Base-by-base conservation (phyloP, 306 rosid species). In the Datisca glomerata region DNA sequence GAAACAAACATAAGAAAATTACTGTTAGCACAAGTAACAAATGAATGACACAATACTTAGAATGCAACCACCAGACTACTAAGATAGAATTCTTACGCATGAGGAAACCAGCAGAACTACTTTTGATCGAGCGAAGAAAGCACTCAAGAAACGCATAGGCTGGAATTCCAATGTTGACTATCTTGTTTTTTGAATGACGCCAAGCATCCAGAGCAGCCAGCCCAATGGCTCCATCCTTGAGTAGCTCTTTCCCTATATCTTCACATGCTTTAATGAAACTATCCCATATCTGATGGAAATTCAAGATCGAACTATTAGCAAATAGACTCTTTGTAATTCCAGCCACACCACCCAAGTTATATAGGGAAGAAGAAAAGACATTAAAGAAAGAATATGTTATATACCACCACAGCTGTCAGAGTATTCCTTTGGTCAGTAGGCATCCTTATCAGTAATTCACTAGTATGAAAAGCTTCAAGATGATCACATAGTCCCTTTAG, bases 91-190 rank as follows among this genome's bases (percentile, higher is more conserved):
- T 43, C 61, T 56, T 45, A 56, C 38, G 39, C 61, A 45, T 15
- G 53, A 56, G 41, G n/a, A 56, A 56, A 33, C 61, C 53, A 12
- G 24, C 3, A n/a, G 53, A 56, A 18, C 34, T 45, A 12, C 17
- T 34, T 33, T 45, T 45, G 35, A 56, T 56, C 3, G 61, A 56
- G 10, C 29, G 29, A 11, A 56, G 52, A 45, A 56, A 45, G 45
- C 61, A 56, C 23, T 24, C 43, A 23, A 56, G 52, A 35, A 43
- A 56, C 16, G 28, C 53, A 56, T 56, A 38, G 10, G 61, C 49
- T 22, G 45, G 61, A 18, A 56, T 44, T 56, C 53, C 53, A 36
- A 51, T 18, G 41, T 56, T 36, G 34, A 44, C 43, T 56, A 53
- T 28, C 49, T 21, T 21, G 41, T 37, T 56, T 24, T 51, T 24